Evolutionary conservation across 306 rosid genomes (phyloP), one percentile per base, ranked within the genome.

Genomic region (Adenanthera pavonina): DNA sequence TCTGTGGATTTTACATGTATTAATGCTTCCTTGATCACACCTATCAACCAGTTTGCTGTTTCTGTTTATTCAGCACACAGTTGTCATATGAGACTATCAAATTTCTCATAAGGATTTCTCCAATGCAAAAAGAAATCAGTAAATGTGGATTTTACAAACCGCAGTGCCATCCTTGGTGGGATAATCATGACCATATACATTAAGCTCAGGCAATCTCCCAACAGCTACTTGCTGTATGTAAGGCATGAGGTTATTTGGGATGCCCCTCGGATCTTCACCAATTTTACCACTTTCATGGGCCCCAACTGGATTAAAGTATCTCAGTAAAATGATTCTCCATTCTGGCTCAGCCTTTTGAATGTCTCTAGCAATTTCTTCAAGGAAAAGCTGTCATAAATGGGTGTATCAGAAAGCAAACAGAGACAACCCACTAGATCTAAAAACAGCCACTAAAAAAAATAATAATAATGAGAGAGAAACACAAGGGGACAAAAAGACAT

Each of bases 181-280:
- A 88, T 92, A 91, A 84, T 91, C 94, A 60, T 89, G 86, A 70
- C 97, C 94, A 76, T 85, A 88, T 6, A 92, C 90, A 17, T 92
- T 92, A 64, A 92, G 95, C 74, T 85, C 86, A 5, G 92, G 89
- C 77, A 89, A 85, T 82, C 97, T 89, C 25, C 92, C 95, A 9
- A 88, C 92, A 13, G 97, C 95, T 10, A 93, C 96, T 72, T 89
- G 94, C 84, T 91, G 92, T 62, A 91, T 88, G 89, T 87, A 93
- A 75, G 97, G 94, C 97, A 93, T 91, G 75, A 91, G 94, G 57
- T 91, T 93, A 81, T 93, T 93, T 41, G 97, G 97, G 35, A 87
- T 90, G 41, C 97, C 97, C 79, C 85, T 89, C 5, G 97, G 97
- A 78, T 93, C 92, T 5, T 61, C 68, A 61, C 68, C 68, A 61